phyloP scores from a whole-genome alignment of 352 stramenopile species.

The Pythium phragmiticola region DNA sequence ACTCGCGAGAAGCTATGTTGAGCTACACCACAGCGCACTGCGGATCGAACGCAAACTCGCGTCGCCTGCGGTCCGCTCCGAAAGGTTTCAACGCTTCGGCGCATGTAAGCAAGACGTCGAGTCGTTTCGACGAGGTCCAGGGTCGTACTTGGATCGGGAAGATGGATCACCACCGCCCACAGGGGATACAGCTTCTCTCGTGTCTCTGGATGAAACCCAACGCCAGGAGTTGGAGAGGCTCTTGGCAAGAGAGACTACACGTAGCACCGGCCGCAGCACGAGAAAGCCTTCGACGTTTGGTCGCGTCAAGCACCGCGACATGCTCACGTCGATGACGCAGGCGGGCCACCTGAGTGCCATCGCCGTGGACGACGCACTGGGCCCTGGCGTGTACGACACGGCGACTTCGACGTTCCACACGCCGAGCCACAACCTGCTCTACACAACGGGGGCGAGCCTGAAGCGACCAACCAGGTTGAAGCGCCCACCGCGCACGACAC shows the following conservation, averaged over 20 bases:
- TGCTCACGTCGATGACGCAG: conserved; percentile 46
- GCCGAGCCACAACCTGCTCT: conserved; percentile 41
- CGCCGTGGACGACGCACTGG: conserved; percentile 28
- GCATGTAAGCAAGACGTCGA: conserved; percentile 23
- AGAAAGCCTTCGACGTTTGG: conserved; percentile 19
- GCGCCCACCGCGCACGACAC: background rate
- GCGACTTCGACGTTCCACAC: conserved; percentile 22
- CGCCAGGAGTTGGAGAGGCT: conserved; percentile 15
- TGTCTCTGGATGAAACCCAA: conserved; percentile 21
- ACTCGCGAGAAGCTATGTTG: conserved; percentile 48
- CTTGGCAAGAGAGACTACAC: background rate
- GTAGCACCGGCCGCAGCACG: background rate
- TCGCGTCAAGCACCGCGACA: conserved; percentile 32
- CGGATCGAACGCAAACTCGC: conserved; percentile 38
- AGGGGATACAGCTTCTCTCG: background rate
- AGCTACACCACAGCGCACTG: conserved; percentile 34
- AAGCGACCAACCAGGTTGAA: background rate
- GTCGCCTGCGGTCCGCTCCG: conserved; percentile 29
- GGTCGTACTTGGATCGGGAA: conserved; percentile 25
- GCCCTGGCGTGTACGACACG: conserved; percentile 39
- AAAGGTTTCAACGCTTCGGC: conserved; percentile 39
- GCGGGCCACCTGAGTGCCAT: conserved; percentile 41
- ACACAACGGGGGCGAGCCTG: conserved; percentile 21
- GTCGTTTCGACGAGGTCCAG: conserved; percentile 36
- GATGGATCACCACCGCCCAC: background rate